Conservation (phyloP, 2,329 filamentous ascomycete species). For the Aspergillus chevalieri region DNA sequence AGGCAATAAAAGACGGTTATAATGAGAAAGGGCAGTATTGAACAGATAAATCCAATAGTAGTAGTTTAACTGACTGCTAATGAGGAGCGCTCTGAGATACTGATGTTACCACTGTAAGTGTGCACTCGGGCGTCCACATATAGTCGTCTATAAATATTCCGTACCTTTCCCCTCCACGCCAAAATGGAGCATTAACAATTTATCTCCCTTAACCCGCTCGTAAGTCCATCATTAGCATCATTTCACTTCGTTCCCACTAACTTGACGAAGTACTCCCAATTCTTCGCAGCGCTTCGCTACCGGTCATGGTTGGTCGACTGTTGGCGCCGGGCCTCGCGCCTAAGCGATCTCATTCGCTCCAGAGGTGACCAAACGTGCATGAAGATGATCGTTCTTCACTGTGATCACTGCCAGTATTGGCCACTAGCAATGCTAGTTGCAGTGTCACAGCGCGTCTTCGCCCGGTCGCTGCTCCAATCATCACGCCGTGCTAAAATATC, state of each 20-base stretch:
- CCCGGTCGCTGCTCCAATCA: conserved; percentile 12
- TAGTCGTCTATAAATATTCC: too few species aligned
- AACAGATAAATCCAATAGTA: too few species aligned
- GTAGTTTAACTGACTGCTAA: too few species aligned
- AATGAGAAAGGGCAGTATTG: too few species aligned
- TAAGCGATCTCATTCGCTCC: conserved; percentile 11
- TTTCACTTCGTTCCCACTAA: not conserved
- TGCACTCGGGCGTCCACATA: too few species aligned
- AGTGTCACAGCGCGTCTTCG: conserved; percentile 3
- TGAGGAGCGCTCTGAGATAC: too few species aligned
- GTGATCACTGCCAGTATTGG: conserved; percentile 19
- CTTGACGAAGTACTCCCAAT: not conserved
- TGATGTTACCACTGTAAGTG: too few species aligned
- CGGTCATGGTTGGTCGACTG: not conserved
- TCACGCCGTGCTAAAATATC: conserved; percentile 3
- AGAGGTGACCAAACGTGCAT: conserved; percentile 16
- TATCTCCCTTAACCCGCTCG: too few species aligned
- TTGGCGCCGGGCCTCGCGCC: not conserved
- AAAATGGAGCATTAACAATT: too few species aligned
- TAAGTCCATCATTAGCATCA: not conserved
- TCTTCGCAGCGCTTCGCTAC: not conserved
- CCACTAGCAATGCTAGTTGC: not conserved
- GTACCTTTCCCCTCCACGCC: too few species aligned
- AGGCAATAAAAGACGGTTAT: too few species aligned
- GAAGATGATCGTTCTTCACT: conserved; percentile 18